Evolutionary conservation across 495 filamentous ascomycete genomes (phyloP).

Genomic region (Trichoderma virens): DNA sequence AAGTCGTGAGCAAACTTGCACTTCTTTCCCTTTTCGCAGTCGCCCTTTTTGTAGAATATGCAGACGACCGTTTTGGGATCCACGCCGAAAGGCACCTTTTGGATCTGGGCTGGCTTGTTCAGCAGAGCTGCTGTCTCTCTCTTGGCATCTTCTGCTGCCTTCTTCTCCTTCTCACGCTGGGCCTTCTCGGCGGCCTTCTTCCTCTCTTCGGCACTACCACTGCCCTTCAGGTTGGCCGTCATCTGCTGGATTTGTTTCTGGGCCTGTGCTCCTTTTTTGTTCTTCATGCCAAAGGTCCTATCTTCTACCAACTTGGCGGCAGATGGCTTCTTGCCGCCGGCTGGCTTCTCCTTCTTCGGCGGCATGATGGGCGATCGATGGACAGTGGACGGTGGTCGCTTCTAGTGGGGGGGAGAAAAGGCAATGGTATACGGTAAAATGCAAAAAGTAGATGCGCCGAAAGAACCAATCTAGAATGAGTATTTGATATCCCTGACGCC

Average conservation of each 20-base stretch:
- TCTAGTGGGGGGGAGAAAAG: not conserved
- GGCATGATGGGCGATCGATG: conserved; percentile 58
- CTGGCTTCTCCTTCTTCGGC: conserved; percentile 74
- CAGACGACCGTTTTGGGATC: conserved; percentile 98
- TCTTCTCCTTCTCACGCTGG: conserved; percentile 74
- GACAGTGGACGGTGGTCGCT: not conserved
- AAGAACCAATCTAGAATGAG: too few relatives aligned
- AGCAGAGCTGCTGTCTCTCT: conserved; percentile 71
- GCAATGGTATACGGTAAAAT: not conserved
- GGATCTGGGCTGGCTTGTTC: conserved; percentile 88
- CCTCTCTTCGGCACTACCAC: conserved; percentile 78
- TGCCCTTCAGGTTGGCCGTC: conserved; percentile 57
- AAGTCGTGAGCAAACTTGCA: conserved; percentile 97
- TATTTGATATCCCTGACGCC: not conserved
- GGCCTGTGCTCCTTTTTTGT: conserved; percentile 90
- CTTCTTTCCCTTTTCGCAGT: conserved; percentile 94
- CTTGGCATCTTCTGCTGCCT: conserved; percentile 71
- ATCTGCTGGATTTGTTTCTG: conserved; percentile 84
- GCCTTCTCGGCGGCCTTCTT: conserved; percentile 81
- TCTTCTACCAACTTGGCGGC: conserved; percentile 69
- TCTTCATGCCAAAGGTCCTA: conserved; percentile 99
- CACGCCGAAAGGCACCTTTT: conserved; percentile 96
- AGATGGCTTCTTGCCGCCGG: conserved; percentile 55
- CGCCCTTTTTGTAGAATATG: conserved; percentile 90
- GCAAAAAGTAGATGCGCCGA: not conserved